Conservation (phyloP, 257 asterid species). For the Salvia rosmarinus region DNA sequence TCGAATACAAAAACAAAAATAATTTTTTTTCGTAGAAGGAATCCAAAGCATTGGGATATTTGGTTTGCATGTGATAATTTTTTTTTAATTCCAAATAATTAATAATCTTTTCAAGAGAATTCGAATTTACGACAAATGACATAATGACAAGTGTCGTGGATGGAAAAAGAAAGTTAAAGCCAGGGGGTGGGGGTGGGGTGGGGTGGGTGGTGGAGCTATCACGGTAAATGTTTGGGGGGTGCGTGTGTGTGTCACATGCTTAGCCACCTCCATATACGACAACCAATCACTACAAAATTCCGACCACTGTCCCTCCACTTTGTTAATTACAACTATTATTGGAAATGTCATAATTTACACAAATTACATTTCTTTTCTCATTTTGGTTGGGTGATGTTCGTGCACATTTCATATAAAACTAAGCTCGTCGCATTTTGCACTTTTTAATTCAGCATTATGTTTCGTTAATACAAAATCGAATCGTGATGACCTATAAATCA, state of each 20-base stretch:
- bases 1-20: too few relatives aligned
- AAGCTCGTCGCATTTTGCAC: neutral
- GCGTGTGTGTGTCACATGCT: conserved; percentile 73
- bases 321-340: conserved; percentile 4
- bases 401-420: neutral
- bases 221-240: conserved; percentile 37
- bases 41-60: neutral
- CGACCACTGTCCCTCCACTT: conserved; percentile 33
- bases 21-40: too few relatives aligned
- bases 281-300: conserved; percentile 45
- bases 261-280: conserved; percentile 63
- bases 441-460: too few relatives aligned
- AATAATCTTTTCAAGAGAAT: neutral
- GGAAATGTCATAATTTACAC: neutral
- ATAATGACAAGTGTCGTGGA: conserved; percentile 27
- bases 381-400: neutral
- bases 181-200: too few relatives aligned
- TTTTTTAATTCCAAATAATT: neutral
- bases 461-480: too few relatives aligned
- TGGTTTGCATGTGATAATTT: neutral
- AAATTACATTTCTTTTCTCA: neutral
- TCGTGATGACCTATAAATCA: too few relatives aligned
- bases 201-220: conserved; percentile 36
- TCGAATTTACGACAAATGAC: neutral
- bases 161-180: neutral